Evolutionary conservation across 768 basidiomycete species (phyloP), one percentile per base, ranked within the genome.

Genomic region (Botryobasidium botryosum): DNA sequence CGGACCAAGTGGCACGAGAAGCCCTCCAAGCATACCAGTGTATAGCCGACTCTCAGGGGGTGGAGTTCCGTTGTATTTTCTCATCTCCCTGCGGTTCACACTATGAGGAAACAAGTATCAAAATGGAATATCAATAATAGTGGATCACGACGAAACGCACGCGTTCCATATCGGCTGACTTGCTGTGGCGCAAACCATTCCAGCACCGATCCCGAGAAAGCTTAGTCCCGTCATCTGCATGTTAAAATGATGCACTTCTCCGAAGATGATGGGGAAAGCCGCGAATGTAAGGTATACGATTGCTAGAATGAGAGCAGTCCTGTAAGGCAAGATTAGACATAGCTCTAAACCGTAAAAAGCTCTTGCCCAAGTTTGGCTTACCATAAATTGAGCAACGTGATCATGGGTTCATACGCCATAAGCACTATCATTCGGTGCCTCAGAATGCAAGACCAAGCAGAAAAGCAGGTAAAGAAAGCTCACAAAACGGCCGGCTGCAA

Each of bases 401-500:
- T 77, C 81, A 86, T 87, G n/a, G 70, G 66, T 51, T 90, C 80
- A 40, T 64, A 70, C 0, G 71, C 33, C 4, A 82, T 60, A 5
- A 84, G 61, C 56, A 75, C 79, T 80, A 47, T 28, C 13, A 32
- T 43, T 36, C 17, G 18, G 13, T 36, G 15, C 49, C 48, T 12
- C 49, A 24, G 43, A 53, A 51, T 3, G 44, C 27, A 1, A 52
- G 36, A 4, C 50, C 45, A 6, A 36, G 20, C 33, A 46, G 20
- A 33, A 50, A 40, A 25, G 26, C 26, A 27, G 26, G 10, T 26
- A 15, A 27, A 25, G 13, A 13, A 13, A 24, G 62, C 78, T 43
- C 55, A 82, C 82, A 63, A 57, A 90, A 86, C 1, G 85, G 83
- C 5, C 64, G 73, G 43, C 68, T 75, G 50, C 76, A 75, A 51